Conservation (phyloP, 2,329 filamentous ascomycete genomes). For the Verticillium klebahnii region DNA sequence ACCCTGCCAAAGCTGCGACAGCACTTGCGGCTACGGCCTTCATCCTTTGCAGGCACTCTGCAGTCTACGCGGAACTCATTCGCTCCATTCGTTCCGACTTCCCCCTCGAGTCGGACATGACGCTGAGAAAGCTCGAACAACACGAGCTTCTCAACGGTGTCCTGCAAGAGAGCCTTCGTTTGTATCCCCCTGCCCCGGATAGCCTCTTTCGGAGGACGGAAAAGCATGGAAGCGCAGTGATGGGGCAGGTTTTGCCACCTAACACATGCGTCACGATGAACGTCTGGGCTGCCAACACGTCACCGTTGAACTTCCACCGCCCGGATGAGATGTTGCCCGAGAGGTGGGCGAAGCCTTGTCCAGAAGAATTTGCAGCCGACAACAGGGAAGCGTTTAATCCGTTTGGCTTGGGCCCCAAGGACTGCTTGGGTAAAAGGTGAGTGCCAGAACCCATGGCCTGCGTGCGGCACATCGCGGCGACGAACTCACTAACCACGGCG, state of each 20-base stretch:
- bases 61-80: not conserved
- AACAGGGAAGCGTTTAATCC: slow-evolving; percentile 6
- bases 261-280: slow-evolving; percentile 10
- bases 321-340: slow-evolving; percentile 28
- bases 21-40: not conserved
- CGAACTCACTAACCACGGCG: not conserved
- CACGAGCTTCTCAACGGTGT: slow-evolving; percentile 18
- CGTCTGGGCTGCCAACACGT: slow-evolving; percentile 26
- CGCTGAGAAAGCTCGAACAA: slow-evolving; percentile 11
- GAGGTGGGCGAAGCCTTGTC: slow-evolving; percentile 17
- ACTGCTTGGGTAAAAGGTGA: slow-evolving; percentile 10
- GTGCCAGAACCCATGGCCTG: slow-evolving; percentile 33
- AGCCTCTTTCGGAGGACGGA: slow-evolving; percentile 11
- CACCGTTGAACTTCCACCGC: slow-evolving; percentile 23
- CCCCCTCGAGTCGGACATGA: not conserved
- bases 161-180: slow-evolving; percentile 11
- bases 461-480: not conserved
- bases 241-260: slow-evolving; percentile 9
- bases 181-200: slow-evolving; percentile 10
- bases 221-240: slow-evolving; percentile 9
- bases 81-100: not conserved
- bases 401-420: slow-evolving; percentile 5
- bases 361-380: slow-evolving; percentile 2
- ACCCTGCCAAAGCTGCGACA: slow-evolving; percentile 2
- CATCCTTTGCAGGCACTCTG: not conserved